These are phyloP conservation scores for Kodamaea plutei DNA, from an alignment of 1,139 yeast genomes.

Conservation along the genomic window DNA sequence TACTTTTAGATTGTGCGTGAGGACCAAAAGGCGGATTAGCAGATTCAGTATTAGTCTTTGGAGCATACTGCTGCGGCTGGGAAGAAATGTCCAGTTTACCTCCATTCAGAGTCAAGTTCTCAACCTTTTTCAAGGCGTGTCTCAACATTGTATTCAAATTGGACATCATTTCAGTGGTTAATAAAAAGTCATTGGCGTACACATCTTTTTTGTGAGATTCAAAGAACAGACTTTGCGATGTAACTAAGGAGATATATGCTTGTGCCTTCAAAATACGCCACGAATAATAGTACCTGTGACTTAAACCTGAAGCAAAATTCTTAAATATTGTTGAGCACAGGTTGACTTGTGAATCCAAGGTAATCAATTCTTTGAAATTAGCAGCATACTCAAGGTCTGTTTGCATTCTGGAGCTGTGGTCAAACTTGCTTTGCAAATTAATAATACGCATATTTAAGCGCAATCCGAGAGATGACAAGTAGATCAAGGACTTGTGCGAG, in stretches of 20 bases:
- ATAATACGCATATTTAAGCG: slow-evolving; percentile 14
- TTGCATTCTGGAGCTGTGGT: slow-evolving; percentile 8
- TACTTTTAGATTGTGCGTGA: no score
- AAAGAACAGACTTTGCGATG: slow-evolving; percentile 10
- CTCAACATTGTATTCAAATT: slow-evolving; percentile 9
- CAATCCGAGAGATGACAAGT: slow-evolving; percentile 22
- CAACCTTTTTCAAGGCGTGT: slow-evolving; percentile 5
- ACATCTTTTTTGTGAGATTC: slow-evolving; percentile 5
- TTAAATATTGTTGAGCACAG: slow-evolving; percentile 8
- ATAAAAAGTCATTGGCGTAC: slow-evolving; percentile 3
- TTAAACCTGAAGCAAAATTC: slow-evolving; percentile 13
- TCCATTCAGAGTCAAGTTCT: not conserved
- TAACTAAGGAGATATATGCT: slow-evolving; percentile 9
- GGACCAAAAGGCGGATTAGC: no score
- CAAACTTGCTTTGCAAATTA: slow-evolving; percentile 7
- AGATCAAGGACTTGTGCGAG: slow-evolving; percentile 36
- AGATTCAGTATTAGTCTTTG: not conserved
- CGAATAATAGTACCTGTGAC: slow-evolving; percentile 46
- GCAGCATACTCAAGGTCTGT: slow-evolving; percentile 7
- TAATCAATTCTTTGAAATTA: slow-evolving; percentile 7
- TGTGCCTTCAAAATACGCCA: slow-evolving; percentile 50
- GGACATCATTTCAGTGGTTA: slow-evolving; percentile 4
- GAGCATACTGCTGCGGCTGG: no score
- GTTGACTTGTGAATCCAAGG: slow-evolving; percentile 5
- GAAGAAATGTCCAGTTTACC: no score